Percentiles rank a stretch among this genome's conserved stretches.
Evolutionary conservation across 768 basidiomycete genomes (phyloP).

Genomic region (Suillus decipiens): DNA sequence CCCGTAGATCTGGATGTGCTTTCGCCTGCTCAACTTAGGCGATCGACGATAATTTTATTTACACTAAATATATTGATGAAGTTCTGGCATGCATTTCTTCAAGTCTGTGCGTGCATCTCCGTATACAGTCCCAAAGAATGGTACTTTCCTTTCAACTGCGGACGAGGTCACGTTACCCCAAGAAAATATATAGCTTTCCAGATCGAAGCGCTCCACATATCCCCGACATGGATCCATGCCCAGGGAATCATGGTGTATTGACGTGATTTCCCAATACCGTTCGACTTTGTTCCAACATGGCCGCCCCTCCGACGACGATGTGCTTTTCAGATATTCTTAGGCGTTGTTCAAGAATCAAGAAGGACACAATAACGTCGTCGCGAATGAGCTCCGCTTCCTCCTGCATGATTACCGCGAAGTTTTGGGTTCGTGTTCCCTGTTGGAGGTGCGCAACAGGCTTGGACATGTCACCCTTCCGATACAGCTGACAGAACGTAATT

Average conservation of each 20-base stretch:
- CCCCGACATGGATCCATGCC: not conserved
- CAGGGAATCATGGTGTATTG: not conserved
- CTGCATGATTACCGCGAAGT: constrained; percentile 17
- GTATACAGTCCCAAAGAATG: not conserved
- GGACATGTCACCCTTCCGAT: constrained; percentile 10
- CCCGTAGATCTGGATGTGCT: not conserved
- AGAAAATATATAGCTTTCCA: not conserved
- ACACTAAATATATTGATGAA: constrained; percentile 3
- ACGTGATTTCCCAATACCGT: constrained; percentile 13
- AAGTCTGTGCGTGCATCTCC: not conserved
- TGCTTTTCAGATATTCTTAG: constrained; percentile 16
- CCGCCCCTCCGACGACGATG: constrained; percentile 14
- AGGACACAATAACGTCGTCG: constrained; percentile 18
- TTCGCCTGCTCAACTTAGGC: constrained; percentile 5
- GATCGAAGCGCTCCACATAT: not conserved
- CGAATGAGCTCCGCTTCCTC: constrained; percentile 10
- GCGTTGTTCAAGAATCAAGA: constrained; percentile 20
- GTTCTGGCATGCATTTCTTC: not conserved
- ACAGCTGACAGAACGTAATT: constrained; percentile 13
- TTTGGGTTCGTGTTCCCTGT: constrained; percentile 3
- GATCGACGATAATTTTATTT: constrained; percentile 1
- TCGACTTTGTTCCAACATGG: constrained; percentile 18
- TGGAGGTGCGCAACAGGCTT: constrained; percentile 16
- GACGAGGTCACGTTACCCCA: not conserved
- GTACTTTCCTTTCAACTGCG: not conserved